These are phyloP conservation scores for Eimeria falciformis DNA, from an alignment of 169 alveolate genomes.

Conservation along the genomic window DNA sequence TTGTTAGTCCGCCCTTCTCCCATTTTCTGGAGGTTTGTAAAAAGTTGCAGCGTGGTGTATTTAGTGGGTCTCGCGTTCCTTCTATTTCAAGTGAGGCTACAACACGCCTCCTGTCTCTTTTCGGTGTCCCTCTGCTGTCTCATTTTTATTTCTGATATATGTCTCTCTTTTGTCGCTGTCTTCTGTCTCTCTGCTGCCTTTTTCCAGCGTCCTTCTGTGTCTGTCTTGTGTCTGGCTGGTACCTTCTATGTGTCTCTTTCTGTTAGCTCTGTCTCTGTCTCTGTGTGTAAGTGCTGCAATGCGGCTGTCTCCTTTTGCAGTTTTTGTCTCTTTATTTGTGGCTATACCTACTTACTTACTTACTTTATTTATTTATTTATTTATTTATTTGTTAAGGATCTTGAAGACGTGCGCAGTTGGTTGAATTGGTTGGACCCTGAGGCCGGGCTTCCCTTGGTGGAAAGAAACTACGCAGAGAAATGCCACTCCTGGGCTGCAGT, in stretches of 20 bases:
- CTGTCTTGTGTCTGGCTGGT: background rate
- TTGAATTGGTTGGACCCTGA: conserved; percentile 85
- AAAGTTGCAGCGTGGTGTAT: conserved; percentile 78
- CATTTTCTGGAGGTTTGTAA: conserved; percentile 78
- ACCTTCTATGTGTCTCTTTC: background rate
- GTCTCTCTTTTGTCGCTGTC: background rate
- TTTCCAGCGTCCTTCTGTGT: background rate
- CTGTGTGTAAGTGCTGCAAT: background rate
- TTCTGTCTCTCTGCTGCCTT: background rate
- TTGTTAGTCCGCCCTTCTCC: conserved; percentile 77
- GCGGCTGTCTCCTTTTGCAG: background rate
- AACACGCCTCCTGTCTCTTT: background rate
- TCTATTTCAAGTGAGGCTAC: conserved; percentile 76
- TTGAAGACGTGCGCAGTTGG: conserved; percentile 73
- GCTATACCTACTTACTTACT: background rate
- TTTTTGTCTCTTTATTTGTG: background rate
- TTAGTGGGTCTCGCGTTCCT: conserved; percentile 78
- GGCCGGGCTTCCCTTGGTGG: conserved; percentile 87
- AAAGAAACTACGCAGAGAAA: conserved; percentile 89
- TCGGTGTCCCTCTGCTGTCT: background rate
- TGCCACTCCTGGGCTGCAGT: conserved; percentile 89
- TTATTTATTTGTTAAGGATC: conserved; percentile 43
- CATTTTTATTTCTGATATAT: background rate
- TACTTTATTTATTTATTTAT: background rate
- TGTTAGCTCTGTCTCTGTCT: background rate